These are phyloP conservation scores for Aspergillus saccharolyticus DNA, from an alignment of 495 filamentous ascomycete species.

Conservation along the genomic window DNA sequence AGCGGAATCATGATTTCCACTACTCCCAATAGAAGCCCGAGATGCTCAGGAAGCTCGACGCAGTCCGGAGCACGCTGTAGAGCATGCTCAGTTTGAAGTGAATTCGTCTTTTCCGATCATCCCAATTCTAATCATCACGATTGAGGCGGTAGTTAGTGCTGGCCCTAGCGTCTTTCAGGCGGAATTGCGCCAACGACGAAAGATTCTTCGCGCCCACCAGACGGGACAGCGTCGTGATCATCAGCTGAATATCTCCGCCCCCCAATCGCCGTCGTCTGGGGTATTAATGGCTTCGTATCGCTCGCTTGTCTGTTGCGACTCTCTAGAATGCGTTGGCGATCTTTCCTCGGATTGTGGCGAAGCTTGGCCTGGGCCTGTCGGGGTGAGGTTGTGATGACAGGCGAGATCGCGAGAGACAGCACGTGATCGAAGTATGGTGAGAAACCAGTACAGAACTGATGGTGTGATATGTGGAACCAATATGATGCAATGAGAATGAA, in stretches of 20 bases:
- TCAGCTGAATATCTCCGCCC: not conserved
- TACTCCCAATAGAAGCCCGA: constrained; percentile 70
- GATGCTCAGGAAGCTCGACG: no score
- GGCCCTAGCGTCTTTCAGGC: not conserved
- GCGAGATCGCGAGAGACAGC: no score
- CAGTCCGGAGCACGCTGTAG: no score
- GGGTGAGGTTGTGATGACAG: not conserved
- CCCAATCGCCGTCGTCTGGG: not conserved
- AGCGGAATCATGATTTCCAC: constrained; percentile 64
- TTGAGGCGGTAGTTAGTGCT: no score
- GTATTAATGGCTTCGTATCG: not conserved
- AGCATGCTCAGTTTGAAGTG: no score
- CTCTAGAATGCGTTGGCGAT: constrained; percentile 27
- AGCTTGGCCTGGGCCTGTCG: not conserved
- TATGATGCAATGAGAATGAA: not conserved
- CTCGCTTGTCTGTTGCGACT: not conserved
- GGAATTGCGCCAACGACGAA: not conserved
- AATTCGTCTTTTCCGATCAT: constrained; percentile 75
- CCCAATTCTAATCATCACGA: constrained; percentile 20
- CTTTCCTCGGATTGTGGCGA: constrained; percentile 12
- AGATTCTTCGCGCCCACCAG: not conserved
- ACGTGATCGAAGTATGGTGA: no score
- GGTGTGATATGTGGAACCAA: not conserved
- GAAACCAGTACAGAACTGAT: no score
- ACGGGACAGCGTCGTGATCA: not conserved